phyloP scores from a whole-genome alignment of 2,329 filamentous ascomycete species.

The Pseudogymnoascus sp. region DNA sequence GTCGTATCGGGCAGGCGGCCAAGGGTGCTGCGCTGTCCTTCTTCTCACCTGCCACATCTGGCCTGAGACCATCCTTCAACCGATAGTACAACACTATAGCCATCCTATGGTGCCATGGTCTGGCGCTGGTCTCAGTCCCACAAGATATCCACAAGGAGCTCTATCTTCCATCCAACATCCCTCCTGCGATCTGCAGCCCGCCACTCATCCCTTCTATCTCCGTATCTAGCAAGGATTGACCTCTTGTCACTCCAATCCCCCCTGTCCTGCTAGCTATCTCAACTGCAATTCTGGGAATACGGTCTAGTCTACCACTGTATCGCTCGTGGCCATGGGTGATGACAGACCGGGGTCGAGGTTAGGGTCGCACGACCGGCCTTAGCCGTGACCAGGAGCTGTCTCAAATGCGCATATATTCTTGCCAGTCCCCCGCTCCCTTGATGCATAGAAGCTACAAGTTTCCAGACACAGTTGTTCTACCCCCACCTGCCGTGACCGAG shows the following conservation, averaged over 20 bases:
- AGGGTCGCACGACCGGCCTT: constrained; percentile 5
- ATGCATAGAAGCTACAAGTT: constrained; percentile 5
- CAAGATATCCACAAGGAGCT: neutral
- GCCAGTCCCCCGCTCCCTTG: neutral
- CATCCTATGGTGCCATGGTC: neutral
- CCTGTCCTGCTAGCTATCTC: constrained; percentile 1
- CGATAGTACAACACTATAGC: constrained; percentile 1
- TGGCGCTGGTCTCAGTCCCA: neutral
- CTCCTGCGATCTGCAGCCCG: neutral
- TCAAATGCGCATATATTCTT: constrained; percentile 4
- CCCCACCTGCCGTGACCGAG: neutral
- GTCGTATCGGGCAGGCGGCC: constrained; percentile 3
- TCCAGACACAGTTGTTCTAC: neutral
- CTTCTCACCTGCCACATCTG: neutral
- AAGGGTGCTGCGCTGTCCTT: neutral
- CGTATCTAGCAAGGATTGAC: neutral
- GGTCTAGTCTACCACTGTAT: neutral
- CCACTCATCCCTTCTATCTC: neutral
- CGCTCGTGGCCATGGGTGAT: neutral
- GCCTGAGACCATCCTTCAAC: neutral
- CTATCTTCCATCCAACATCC: neutral
- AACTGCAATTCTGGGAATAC: neutral
- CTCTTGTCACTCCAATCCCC: neutral
- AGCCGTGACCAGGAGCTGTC: neutral
- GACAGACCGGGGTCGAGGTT: neutral